A percentile compares a stretch with the other conserved stretches of the same genome.
Evolutionary conservation across 2,329 filamentous ascomycete species (phyloP).

Genomic region (Fusarium pseudocircinatum): DNA sequence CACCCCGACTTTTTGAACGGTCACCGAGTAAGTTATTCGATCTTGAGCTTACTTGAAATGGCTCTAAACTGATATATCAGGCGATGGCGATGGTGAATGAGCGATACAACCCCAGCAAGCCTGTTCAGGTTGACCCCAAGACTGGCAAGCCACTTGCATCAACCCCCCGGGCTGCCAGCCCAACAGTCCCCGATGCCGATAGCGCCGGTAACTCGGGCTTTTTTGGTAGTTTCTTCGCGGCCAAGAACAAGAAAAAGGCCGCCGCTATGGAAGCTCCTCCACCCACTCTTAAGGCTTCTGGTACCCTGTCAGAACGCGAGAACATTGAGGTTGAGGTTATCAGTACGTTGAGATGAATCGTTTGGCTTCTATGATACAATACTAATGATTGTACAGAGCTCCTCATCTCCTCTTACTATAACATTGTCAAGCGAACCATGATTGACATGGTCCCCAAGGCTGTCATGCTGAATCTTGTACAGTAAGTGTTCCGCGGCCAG

Average conservation of each 20-base stretch:
- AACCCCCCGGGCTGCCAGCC: conserved; percentile 79
- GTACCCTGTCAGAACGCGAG: conserved; percentile 92
- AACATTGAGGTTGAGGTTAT: conserved; percentile 98
- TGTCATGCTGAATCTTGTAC: conserved; percentile 96
- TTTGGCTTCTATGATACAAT: background rate
- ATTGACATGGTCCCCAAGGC: conserved; percentile 99
- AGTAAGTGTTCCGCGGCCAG: conserved; percentile 67
- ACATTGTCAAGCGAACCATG: conserved; percentile 98
- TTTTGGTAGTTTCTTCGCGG: conserved; percentile 98
- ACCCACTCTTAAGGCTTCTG: conserved; percentile 90
- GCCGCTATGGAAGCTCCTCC: conserved; percentile 99
- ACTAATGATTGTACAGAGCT: conserved; percentile 69
- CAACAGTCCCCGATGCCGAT: conserved; percentile 67
- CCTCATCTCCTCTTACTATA: conserved; percentile 95
- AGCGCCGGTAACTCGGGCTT: conserved; percentile 76
- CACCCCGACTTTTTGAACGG: conserved; percentile 98
- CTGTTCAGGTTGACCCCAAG: conserved; percentile 96
- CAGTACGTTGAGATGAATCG: conserved; percentile 67
- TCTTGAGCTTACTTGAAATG: background rate
- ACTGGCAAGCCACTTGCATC: conserved; percentile 88
- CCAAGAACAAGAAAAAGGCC: conserved; percentile 99
- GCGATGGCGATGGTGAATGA: conserved; percentile 99
- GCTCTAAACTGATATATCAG: conserved; percentile 49
- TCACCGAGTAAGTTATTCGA: conserved; percentile 72
- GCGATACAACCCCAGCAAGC: conserved; percentile 81